These are phyloP conservation scores for Blastocystis sp. DNA, from an alignment of 352 stramenopile genomes.

Conservation along the genomic window DNA sequence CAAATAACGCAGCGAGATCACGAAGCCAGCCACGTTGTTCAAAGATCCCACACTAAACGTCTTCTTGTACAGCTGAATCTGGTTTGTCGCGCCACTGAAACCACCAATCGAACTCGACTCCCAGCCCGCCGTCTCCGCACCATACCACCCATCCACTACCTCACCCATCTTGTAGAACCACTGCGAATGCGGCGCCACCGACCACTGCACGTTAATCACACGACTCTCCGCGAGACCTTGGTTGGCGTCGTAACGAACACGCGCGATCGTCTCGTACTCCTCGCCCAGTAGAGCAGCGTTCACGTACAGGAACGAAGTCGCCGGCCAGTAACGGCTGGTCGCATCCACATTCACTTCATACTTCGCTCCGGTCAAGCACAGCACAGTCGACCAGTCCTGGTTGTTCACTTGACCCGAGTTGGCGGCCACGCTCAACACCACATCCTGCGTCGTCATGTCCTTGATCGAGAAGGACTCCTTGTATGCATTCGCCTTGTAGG, in stretches of 20 bases:
- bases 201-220: slow-evolving; percentile 23
- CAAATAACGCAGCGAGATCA: neutral
- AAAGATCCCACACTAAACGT: neutral
- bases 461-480: slow-evolving; percentile 23
- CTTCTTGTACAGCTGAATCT: slow-evolving; percentile 56
- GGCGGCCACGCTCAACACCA: neutral
- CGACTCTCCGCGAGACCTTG: neutral
- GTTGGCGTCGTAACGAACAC: slow-evolving; percentile 13
- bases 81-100: slow-evolving; percentile 28
- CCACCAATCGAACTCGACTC: neutral
- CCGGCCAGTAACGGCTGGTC: neutral
- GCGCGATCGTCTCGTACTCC: slow-evolving; percentile 22
- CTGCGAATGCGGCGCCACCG: neutral
- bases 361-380: slow-evolving; percentile 2
- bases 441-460: neutral
- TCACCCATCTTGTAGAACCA: slow-evolving; percentile 49
- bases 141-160: slow-evolving; percentile 24
- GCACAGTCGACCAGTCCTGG: neutral
- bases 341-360: neutral
- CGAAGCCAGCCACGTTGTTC: neutral
- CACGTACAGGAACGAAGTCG: slow-evolving; percentile 11
- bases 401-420: slow-evolving; percentile 32
- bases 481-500: slow-evolving; percentile 1
- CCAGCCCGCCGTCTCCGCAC: slow-evolving; percentile 30
- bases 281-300: slow-evolving; percentile 3